These are phyloP conservation scores for Blastobotrys terrestris DNA, from an alignment of 805 yeast species.

Conservation along the genomic window DNA sequence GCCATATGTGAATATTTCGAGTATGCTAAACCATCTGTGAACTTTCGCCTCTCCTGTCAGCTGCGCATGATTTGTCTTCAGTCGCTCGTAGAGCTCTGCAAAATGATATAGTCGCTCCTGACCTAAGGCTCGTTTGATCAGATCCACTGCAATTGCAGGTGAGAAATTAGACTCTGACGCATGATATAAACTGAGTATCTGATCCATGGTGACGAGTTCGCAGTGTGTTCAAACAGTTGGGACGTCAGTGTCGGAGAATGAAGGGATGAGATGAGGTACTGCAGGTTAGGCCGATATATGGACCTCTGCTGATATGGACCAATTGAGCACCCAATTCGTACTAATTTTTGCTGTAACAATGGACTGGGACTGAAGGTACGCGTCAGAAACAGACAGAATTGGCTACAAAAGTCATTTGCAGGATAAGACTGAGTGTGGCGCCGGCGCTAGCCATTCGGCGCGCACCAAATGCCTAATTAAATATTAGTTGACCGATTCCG, in stretches of 20 bases:
- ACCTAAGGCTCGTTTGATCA: constrained; percentile 5
- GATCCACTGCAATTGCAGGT: background rate
- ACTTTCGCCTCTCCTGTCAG: background rate
- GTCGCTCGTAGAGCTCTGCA: constrained; percentile 6
- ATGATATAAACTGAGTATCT: constrained; percentile 3
- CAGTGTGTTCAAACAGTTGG: background rate
- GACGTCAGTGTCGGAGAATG: background rate
- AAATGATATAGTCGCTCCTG: constrained; percentile 6
- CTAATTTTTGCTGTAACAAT: too few species aligned
- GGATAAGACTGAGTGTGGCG: too few species aligned
- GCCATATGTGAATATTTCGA: constrained; percentile 17
- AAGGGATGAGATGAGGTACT: constrained; percentile 1
- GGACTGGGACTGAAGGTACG: too few species aligned
- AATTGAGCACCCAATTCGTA: too few species aligned
- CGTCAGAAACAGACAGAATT: too few species aligned
- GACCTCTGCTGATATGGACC: background rate
- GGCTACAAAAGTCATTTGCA: too few species aligned
- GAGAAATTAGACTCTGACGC: constrained; percentile 1
- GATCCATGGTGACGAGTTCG: constrained; percentile 8
- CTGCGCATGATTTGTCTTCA: constrained; percentile 1
- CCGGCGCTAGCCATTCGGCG: too few species aligned
- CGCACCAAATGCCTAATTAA: too few species aligned
- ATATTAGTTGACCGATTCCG: too few species aligned
- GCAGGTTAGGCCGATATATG: background rate
- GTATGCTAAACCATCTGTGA: constrained; percentile 11